A percentile compares a stretch with the other conserved stretches of the same genome.
Evolutionary conservation across 2,329 filamentous ascomycete species (phyloP).

Genomic region (Fusarium paranaense): DNA sequence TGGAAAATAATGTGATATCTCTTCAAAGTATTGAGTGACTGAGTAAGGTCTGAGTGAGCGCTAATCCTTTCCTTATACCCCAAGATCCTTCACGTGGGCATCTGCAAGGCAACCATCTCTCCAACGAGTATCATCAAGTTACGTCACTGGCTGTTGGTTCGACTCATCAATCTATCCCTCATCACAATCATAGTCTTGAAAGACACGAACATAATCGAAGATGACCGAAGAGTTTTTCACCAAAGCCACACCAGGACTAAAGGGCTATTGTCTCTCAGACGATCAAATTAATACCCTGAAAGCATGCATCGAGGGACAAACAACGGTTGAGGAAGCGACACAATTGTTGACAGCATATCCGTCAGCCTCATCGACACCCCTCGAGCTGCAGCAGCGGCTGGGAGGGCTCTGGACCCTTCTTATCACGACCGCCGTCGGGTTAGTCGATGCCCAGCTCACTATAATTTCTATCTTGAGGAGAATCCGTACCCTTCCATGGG

Average conservation of each 20-base stretch:
- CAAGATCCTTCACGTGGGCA: neutral
- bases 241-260: neutral
- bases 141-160: neutral
- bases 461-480: slow-evolving; percentile 6
- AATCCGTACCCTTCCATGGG: slow-evolving; percentile 3
- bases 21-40: neutral
- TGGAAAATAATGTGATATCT: neutral
- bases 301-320: slow-evolving; percentile 5
- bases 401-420: slow-evolving; percentile 19
- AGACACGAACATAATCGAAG: neutral
- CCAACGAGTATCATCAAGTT: neutral
- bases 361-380: neutral
- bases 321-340: neutral
- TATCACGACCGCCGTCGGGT: slow-evolving; percentile 3
- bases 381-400: slow-evolving; percentile 19
- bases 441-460: neutral
- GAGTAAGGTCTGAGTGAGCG: neutral
- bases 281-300: slow-evolving; percentile 1
- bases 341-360: neutral
- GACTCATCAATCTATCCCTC: neutral
- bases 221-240: slow-evolving; percentile 8
- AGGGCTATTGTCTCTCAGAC: neutral
- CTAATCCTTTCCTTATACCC: neutral
- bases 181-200: neutral
- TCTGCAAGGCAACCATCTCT: neutral